Base-by-base conservation (phyloP, 768 basidiomycete species). In the Asterophora lycoperdoides region DNA sequence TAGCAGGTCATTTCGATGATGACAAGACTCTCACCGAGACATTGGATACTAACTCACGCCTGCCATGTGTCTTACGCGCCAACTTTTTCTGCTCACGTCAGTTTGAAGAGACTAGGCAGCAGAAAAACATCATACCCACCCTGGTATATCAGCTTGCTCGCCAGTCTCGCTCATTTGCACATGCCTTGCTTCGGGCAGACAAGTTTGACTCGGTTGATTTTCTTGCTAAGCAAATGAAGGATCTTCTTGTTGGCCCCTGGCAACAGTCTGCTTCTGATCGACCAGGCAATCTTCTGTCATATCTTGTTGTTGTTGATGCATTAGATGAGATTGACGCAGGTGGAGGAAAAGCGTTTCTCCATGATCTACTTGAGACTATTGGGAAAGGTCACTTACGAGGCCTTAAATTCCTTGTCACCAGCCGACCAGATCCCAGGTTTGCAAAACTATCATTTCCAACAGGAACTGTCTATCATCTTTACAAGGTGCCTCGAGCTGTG, bases 81-180 rank as follows among this genome's bases (percentile, higher is more conserved):
- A 64, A 56, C 44, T 67, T 67, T 48, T 59, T 67, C 20, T 63
- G 60, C 37, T 66, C 65, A 8, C 58, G 59, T 6, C 23, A 23
- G 23, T 23, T 23, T 23, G 23, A 23, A 9, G 57, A 64, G 15
- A 61, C 62, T 15, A 20, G 48, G 39, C 19, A 13, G 1, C 30
- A 44, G 9, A 57, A 29, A 6, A 28, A 28, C 13, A 61, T 64
- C 40, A 44, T 64, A 46, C 61, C 48, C 29, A 65, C 59, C 9
- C 36, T 51, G 17, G 43, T 28, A 9, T 45, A 51, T 18, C 44
- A 51, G 11, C 44, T 51, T 28, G 43, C 44, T 41, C n/a, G 5
- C 19, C 7, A 35, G 5, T 51, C 34, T 11, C 20, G 41, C 5
- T 19, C 15, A 1, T 51, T 17, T 35, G 43, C 44, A 6, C 8